Percentiles rank a stretch among this genome's conserved stretches.
Conservation (phyloP, 306 rosid species). For the Dryas octopetala region DNA sequence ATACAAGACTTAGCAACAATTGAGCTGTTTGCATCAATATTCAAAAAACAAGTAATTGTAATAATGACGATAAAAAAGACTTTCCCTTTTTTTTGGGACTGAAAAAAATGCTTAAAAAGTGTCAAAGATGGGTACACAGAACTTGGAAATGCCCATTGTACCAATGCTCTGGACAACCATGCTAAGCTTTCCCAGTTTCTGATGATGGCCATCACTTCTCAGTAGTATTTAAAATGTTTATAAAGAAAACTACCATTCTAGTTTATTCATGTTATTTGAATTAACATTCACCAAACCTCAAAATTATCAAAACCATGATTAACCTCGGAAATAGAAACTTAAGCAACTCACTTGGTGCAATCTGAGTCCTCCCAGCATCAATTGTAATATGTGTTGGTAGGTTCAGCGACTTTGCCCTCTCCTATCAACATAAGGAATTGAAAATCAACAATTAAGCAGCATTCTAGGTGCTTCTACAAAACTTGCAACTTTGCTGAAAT, state of each 20-base stretch:
- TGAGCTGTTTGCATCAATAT: not conserved
- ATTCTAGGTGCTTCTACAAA: not conserved
- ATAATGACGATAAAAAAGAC: too few species aligned
- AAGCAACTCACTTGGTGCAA: slow-evolving; percentile 84
- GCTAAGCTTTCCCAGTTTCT: not conserved
- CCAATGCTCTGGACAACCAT: not conserved
- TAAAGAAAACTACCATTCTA: not conserved
- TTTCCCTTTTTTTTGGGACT: too few species aligned
- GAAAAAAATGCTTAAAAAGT: not conserved
- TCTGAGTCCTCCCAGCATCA: slow-evolving; percentile 97
- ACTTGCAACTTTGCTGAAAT: not conserved
- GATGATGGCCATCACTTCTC: not conserved
- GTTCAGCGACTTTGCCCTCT: slow-evolving; percentile 75
- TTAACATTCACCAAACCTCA: not conserved
- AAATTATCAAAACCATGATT: not conserved
- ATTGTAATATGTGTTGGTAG: slow-evolving; percentile 85
- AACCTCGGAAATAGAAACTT: slow-evolving; percentile 7
- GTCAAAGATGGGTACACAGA: not conserved
- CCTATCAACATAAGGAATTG: slow-evolving; percentile 41
- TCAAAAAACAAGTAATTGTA: not conserved
- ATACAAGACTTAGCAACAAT: not conserved
- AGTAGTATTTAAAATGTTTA: not conserved
- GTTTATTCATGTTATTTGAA: not conserved
- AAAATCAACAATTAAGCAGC: not conserved
- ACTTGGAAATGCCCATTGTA: not conserved